phyloP scores from a whole-genome alignment of 139 green algal genomes.

The Picochlorum sp. region DNA sequence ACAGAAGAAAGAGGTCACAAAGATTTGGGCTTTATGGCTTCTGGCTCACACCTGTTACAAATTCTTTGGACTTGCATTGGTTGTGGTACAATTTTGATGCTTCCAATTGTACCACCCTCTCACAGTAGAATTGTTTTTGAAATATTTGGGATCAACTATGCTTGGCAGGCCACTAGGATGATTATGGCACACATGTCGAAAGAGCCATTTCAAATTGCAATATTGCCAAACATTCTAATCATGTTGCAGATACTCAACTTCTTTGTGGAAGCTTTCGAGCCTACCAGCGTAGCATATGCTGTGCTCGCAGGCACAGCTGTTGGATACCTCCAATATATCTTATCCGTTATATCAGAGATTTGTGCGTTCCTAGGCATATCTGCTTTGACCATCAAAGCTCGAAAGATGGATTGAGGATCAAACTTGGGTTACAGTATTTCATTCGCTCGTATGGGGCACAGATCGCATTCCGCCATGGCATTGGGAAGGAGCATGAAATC shows the following conservation, averaged over 20 bases:
- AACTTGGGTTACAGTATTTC: no score
- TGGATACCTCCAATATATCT: slow-evolving; percentile 62
- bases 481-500: background rate
- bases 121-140: slow-evolving; percentile 27
- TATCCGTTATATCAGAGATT: slow-evolving; percentile 57
- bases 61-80: slow-evolving; percentile 29
- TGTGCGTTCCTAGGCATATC: slow-evolving; percentile 65
- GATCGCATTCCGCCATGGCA: background rate
- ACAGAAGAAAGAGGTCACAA: slow-evolving; percentile 58
- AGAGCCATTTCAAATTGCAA: slow-evolving; percentile 53
- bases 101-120: background rate
- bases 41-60: slow-evolving; percentile 51
- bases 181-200: slow-evolving; percentile 92
- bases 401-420: no score
- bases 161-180: slow-evolving; percentile 56
- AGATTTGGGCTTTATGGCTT: slow-evolving; percentile 37
- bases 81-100: slow-evolving; percentile 13
- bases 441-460: no score
- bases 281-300: slow-evolving; percentile 14
- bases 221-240: slow-evolving; percentile 37
- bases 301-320: slow-evolving; percentile 27
- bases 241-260: slow-evolving; percentile 4
- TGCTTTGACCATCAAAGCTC: slow-evolving; percentile 58
- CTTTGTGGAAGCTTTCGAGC: slow-evolving; percentile 3
- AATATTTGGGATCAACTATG: slow-evolving; percentile 36